Evolutionary conservation across 352 stramenopile species (phyloP), one percentile per base, ranked within the genome.

Genomic region (Globisporangium takayamanum): DNA sequence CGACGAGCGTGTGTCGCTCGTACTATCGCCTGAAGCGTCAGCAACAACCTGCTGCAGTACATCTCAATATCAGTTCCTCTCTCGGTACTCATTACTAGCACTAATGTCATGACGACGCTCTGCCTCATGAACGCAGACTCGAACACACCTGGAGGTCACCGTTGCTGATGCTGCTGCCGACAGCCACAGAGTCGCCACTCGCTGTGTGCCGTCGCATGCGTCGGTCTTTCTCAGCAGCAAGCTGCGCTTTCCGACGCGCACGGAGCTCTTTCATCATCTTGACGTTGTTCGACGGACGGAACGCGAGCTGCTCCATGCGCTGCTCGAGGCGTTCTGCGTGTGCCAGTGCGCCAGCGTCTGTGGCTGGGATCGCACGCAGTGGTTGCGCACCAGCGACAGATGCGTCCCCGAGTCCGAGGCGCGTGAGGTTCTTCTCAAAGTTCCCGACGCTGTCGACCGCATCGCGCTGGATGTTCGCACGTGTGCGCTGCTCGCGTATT

Each of bases 241-340:
- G 57, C 49, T 92, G 81, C 15, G 76, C 71, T 59, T 86, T 83
- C 10, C 79, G 72, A n/a, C 78, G 67, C 49, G 79, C 77, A 25
- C 78, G 78, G 0, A 92, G 66, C 37, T 92, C 81, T 62, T 88
- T 89, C 81, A 92, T 89, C 81, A 92, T 92, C 59, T 89, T 78
- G 20, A 89, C 49, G 50, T 92, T 92, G 60, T 83, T 89, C 2
- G 81, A 87, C 12, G 79, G 81, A 0, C 81, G 69, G 52, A 92
- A 89, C n/a, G 79, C 64, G 50, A 86, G 66, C 45, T 73, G 62
- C 7, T 80, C 62, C 1, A 89, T 78, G 5, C 69, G 63, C 54
- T 74, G 53, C 50, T 88, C 72, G 0, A 92, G 63, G 25, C 45
- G 60, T 8, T 63, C 51, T 11, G 87, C 61, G 57, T 88, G 81